phyloP scores from a whole-genome alignment of 768 basidiomycete genomes.

The Auricularia cornea region DNA sequence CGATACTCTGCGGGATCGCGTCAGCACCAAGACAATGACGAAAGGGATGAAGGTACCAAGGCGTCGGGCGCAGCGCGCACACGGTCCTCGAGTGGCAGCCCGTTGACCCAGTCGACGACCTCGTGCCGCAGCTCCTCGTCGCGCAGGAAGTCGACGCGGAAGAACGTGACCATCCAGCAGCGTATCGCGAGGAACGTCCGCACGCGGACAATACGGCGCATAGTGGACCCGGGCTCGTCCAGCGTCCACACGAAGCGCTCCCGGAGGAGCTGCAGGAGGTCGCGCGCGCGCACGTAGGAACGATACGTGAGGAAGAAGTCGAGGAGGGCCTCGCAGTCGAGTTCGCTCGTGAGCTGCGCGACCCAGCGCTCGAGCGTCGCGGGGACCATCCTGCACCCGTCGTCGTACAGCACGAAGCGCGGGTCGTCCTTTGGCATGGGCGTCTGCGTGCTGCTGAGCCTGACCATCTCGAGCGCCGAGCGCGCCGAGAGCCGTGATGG shows the following conservation, averaged over 20 bases:
- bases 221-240: constrained; percentile 39
- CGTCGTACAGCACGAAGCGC: constrained; percentile 65
- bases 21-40: neutral
- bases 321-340: constrained; percentile 79
- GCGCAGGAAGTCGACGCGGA: constrained; percentile 78
- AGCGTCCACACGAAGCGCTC: constrained; percentile 88
- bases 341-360: constrained; percentile 78
- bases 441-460: constrained; percentile 38
- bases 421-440: constrained; percentile 80
- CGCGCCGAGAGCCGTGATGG: constrained; percentile 54
- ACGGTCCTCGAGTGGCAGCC: constrained; percentile 59
- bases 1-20: constrained; percentile 48
- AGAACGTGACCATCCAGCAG: constrained; percentile 88
- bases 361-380: constrained; percentile 93
- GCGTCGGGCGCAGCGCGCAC: constrained; percentile 60
- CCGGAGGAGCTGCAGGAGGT: constrained; percentile 74
- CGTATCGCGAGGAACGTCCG: constrained; percentile 85
- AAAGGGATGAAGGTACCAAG: constrained; percentile 45
- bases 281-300: constrained; percentile 69
- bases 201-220: constrained; percentile 71
- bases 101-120: constrained; percentile 75
- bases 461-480: constrained; percentile 59
- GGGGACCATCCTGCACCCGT: constrained; percentile 49
- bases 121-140: constrained; percentile 66
- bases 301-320: constrained; percentile 92